Percentiles rank a stretch among this genome's conserved stretches.
These are phyloP conservation scores for Mucor lusitanicus DNA, from an alignment of 371 early-diverging fungal genomes.

Conservation along the genomic window DNA sequence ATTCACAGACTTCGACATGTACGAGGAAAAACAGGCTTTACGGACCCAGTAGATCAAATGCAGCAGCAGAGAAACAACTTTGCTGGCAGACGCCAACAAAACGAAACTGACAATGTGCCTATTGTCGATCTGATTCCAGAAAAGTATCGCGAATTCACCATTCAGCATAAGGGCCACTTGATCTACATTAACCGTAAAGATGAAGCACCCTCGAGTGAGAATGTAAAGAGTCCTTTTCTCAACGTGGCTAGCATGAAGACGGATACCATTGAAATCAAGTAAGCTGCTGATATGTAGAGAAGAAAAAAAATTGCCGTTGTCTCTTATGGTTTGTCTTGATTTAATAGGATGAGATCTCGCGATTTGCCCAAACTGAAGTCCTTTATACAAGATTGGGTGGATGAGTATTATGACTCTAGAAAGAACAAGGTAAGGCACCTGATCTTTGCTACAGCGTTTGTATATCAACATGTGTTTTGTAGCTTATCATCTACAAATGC, in stretches of 20 bases:
- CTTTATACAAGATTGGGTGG: slow-evolving; percentile 38
- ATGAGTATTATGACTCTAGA: slow-evolving; percentile 28
- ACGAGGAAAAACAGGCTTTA: slow-evolving; percentile 13
- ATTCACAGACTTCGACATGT: slow-evolving; percentile 14
- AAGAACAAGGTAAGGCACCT: slow-evolving; percentile 16
- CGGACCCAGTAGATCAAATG: slow-evolving; percentile 13
- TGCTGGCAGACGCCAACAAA: slow-evolving; percentile 8
- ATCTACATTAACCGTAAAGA: slow-evolving; percentile 20
- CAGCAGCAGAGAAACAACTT: slow-evolving; percentile 9
- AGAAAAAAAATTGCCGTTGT: too few relatives aligned
- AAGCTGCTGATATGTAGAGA: neutral
- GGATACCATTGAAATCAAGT: slow-evolving; percentile 22
- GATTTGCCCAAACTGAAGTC: slow-evolving; percentile 21
- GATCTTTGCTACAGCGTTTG: neutral
- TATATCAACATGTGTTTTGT: neutral
- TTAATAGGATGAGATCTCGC: slow-evolving; percentile 30
- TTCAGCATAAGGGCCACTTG: slow-evolving; percentile 32
- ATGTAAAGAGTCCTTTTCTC: slow-evolving; percentile 5
- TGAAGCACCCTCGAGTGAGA: slow-evolving; percentile 8
- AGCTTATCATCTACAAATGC: slow-evolving; percentile 28
- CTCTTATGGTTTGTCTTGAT: too few relatives aligned
- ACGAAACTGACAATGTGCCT: slow-evolving; percentile 7
- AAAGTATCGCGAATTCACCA: slow-evolving; percentile 19
- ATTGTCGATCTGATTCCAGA: slow-evolving; percentile 17
- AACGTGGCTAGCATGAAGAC: neutral